Evolutionary conservation across 23 red algal genomes (phyloP), one percentile per base, ranked within the genome.

Genomic region (Chondrus crispus): DNA sequence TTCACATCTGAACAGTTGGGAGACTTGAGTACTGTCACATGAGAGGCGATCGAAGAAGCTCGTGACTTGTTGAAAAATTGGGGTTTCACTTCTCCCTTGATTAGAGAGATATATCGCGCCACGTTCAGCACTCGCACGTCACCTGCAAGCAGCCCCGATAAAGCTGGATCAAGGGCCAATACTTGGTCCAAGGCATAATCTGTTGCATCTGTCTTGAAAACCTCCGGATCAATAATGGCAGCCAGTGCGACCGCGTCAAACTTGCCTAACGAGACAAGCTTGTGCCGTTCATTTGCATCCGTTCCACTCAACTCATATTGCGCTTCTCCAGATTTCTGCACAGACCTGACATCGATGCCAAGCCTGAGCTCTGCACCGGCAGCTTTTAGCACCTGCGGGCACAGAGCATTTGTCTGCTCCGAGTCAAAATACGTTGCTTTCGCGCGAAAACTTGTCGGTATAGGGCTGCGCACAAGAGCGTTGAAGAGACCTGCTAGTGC

Each of bases 191-290:
- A 86, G n/a, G 85, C 55, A 44, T 71, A 55, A 20, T 51, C 60
- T 48, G 13, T 54, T 24, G 71, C 71, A 38, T 77, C 71, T 11
- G 71, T 46, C n/a, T 9, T 77, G 26, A 77, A 77, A n/a, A 39
- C 38, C n/a, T 44, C 43, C 3, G 85, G 85, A 12, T 89, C 85
- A 89, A 89, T 37, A 6, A 89, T 69, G 45, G 85, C 85, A 5
- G 85, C 85, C 13, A 89, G 51, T 29, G 77, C 29, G 43, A 89
- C 70, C 3, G 85, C 85, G 53, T 89, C 85, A 62, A 62, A 89
- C 28, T 47, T 19, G 18, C 85, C 85, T 32, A 89, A 66, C 18
- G 69, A 64, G 11, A 45, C 16, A 9, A 1, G 0, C 7, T 66
- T 66, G 60, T n/a, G 9, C n/a, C n/a, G n/a, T 22, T 18, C 10